A percentile compares a stretch with the other conserved stretches of the same genome.
These are phyloP conservation scores for Colletotrichum viniferum DNA, from an alignment of 2,329 filamentous ascomycete genomes.

Conservation along the genomic window DNA sequence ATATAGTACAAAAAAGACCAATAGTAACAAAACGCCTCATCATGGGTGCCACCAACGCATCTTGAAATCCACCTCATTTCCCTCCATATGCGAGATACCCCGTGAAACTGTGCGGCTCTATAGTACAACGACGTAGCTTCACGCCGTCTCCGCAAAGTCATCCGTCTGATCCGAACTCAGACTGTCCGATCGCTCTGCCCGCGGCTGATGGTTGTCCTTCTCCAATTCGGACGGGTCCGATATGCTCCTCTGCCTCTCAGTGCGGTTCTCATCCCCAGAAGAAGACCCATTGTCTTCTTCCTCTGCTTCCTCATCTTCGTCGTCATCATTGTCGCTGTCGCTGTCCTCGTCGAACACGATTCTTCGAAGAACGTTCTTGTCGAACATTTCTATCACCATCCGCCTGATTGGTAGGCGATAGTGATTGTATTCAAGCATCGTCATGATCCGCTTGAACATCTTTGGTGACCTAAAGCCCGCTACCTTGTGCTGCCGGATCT, in stretches of 20 bases:
- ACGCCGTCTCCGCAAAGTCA: conserved; percentile 2
- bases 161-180: conserved; percentile 6
- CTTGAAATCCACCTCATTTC: background rate
- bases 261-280: conserved; percentile 56
- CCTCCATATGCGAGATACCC: background rate
- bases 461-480: conserved; percentile 75
- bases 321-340: conserved; percentile 67
- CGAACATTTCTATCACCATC: conserved; percentile 92
- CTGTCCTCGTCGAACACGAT: conserved; percentile 82
- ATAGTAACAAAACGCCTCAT: conserved; percentile 14
- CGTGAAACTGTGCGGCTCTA: background rate
- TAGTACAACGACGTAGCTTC: background rate
- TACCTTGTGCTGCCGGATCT: conserved; percentile 78
- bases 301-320: conserved; percentile 40
- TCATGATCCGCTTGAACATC: conserved; percentile 86
- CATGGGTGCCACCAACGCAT: background rate
- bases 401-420: conserved; percentile 86
- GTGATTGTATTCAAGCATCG: conserved; percentile 85
- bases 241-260: conserved; percentile 62
- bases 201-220: background rate
- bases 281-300: conserved; percentile 47
- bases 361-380: conserved; percentile 82
- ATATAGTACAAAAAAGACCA: conserved; percentile 20
- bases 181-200: conserved; percentile 3
- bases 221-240: conserved; percentile 34